Evolutionary conservation across 1,284 basidiomycete species (phyloP).

Genomic region (Fomes fomentarius): DNA sequence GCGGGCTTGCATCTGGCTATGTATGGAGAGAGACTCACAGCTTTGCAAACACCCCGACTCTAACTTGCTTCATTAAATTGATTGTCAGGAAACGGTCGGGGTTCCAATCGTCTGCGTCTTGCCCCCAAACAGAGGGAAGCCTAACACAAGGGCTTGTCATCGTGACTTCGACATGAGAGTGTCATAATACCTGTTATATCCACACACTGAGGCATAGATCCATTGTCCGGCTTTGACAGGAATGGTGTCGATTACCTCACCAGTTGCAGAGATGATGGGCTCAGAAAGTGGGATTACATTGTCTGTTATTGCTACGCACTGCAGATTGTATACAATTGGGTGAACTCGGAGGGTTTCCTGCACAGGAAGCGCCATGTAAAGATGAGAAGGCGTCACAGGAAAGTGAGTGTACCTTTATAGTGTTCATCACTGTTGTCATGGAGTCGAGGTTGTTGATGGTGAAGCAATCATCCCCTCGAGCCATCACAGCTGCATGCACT

Average conservation of each 20-base stretch:
- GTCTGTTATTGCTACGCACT: conserved; percentile 37
- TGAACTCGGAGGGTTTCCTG: conserved; percentile 45
- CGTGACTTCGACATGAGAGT: no score
- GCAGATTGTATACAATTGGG: conserved; percentile 36
- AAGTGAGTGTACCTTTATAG: conserved; percentile 15
- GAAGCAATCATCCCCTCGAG: conserved; percentile 30
- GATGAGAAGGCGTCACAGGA: neutral
- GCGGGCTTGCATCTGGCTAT: neutral
- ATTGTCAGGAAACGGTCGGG: conserved; percentile 11
- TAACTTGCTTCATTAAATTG: conserved; percentile 31
- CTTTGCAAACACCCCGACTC: conserved; percentile 53
- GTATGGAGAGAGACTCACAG: conserved; percentile 41
- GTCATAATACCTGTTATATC: conserved; percentile 35
- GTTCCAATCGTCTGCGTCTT: conserved; percentile 38
- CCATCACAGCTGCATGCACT: conserved; percentile 19
- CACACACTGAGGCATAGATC: conserved; percentile 34
- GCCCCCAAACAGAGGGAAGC: conserved; percentile 45
- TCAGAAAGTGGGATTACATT: conserved; percentile 42
- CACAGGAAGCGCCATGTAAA: neutral
- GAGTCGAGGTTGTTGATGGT: conserved; percentile 33
- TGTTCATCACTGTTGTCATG: conserved; percentile 24
- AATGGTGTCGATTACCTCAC: conserved; percentile 36
- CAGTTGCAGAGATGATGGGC: conserved; percentile 36
- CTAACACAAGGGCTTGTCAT: no score
- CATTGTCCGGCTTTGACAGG: conserved; percentile 41